Evolutionary conservation across 768 basidiomycete species (phyloP).

Genomic region (Amanita molliuscula): DNA sequence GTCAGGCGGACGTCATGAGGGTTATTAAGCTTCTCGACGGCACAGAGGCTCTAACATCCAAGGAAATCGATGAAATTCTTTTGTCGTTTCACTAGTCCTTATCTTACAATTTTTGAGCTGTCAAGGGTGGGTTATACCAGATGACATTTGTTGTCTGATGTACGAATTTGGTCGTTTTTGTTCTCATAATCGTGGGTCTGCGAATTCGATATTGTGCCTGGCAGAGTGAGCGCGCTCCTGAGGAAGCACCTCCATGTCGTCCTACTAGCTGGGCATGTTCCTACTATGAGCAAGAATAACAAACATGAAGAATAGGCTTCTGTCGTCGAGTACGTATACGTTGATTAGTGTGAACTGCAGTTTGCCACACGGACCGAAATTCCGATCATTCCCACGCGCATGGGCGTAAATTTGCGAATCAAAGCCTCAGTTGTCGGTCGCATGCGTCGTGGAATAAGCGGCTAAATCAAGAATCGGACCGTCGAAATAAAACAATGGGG

Average conservation of each 20-base stretch:
- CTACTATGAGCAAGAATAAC: too few species aligned
- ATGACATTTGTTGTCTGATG: neutral
- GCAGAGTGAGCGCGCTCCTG: neutral
- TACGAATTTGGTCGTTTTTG: neutral
- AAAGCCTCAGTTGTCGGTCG: neutral
- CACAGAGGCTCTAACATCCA: constrained; percentile 69
- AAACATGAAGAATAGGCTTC: too few species aligned
- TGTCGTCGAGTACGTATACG: neutral
- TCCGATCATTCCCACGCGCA: neutral
- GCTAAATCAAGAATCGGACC: neutral
- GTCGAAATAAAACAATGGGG: neutral
- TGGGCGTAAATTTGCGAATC: neutral
- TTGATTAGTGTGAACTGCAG: too few species aligned
- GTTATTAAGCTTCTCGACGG: constrained; percentile 79
- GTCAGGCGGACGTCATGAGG: constrained; percentile 66
- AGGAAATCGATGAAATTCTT: constrained; percentile 55
- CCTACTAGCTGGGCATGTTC: too few species aligned
- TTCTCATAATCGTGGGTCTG: neutral
- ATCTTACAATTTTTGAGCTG: neutral
- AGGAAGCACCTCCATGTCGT: too few species aligned
- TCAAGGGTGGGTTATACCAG: constrained; percentile 3
- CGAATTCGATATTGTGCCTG: neutral
- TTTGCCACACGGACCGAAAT: neutral
- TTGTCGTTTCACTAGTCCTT: constrained; percentile 9
- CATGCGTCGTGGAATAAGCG: neutral